Conservation (phyloP, 805 yeast species). For the Metschnikowia cerradonensis region DNA sequence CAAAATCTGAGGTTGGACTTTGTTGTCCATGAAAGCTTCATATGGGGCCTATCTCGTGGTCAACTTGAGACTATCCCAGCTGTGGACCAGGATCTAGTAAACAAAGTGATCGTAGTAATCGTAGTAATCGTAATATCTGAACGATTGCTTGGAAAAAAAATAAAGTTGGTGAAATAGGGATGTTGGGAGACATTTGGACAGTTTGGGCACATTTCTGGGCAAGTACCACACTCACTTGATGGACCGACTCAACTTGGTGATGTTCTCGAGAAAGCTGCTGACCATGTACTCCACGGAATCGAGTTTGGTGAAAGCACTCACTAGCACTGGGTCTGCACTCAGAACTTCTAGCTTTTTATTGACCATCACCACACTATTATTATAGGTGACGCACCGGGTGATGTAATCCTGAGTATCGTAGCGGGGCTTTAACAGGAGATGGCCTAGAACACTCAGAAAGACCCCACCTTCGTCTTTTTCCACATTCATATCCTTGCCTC, state of each 20-base stretch:
- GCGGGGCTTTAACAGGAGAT: conserved; percentile 27
- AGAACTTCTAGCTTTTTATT: conserved; percentile 55
- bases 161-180: no score
- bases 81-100: no score
- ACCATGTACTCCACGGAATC: conserved; percentile 55
- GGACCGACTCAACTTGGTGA: conserved; percentile 10
- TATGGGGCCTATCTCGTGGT: no score
- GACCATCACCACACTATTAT: conserved; percentile 57
- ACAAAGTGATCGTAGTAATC: no score
- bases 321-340: conserved; percentile 63
- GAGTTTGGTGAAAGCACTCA: conserved; percentile 59
- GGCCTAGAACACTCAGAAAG: conserved; percentile 22
- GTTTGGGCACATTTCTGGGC: no score
- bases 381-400: conserved; percentile 60
- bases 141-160: no score
- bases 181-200: no score
- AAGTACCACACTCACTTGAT: no score
- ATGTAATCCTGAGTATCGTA: conserved; percentile 45
- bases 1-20: no score
- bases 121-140: no score
- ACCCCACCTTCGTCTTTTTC: conserved; percentile 10
- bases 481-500: conserved; percentile 10
- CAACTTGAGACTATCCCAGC: no score
- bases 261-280: conserved; percentile 26
- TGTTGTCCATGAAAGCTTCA: no score